Conservation (phyloP, 495 filamentous ascomycete genomes). For the Chaetomium fimeti region DNA sequence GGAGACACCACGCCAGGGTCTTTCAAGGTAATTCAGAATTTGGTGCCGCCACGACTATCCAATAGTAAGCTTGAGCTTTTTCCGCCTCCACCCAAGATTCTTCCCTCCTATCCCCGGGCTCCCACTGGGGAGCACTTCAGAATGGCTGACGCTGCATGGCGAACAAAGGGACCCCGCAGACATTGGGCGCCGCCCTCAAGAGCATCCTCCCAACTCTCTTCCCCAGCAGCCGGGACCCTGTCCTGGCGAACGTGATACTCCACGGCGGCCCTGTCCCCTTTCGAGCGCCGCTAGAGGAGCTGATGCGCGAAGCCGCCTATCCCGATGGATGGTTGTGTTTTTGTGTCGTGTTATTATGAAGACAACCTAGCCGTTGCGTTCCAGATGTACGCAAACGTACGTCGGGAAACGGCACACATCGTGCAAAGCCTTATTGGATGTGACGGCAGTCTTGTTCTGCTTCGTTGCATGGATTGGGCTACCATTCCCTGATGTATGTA, state of each 20-base stretch:
- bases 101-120: background rate
- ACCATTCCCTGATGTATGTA: background rate
- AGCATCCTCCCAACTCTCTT: conserved; percentile 77
- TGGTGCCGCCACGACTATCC: conserved; percentile 51
- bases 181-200: conserved; percentile 78
- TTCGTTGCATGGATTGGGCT: background rate
- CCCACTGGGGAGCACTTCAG: background rate
- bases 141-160: background rate
- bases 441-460: background rate
- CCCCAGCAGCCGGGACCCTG: conserved; percentile 76
- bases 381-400: background rate
- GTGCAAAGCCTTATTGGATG: background rate
- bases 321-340: conserved; percentile 90
- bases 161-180: conserved; percentile 56
- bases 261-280: conserved; percentile 87
- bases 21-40: conserved; percentile 68
- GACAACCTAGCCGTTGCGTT: background rate
- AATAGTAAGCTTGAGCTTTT: conserved; percentile 36
- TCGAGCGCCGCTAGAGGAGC: conserved; percentile 76
- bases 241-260: conserved; percentile 86
- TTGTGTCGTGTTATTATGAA: conserved; percentile 70
- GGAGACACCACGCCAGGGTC: conserved; percentile 44
- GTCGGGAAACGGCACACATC: background rate
- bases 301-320: conserved; percentile 78
- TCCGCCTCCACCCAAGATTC: conserved; percentile 1